Base-by-base conservation (phyloP, 371 early-diverging fungal genomes). In the Lichtheimia corymbifera region DNA sequence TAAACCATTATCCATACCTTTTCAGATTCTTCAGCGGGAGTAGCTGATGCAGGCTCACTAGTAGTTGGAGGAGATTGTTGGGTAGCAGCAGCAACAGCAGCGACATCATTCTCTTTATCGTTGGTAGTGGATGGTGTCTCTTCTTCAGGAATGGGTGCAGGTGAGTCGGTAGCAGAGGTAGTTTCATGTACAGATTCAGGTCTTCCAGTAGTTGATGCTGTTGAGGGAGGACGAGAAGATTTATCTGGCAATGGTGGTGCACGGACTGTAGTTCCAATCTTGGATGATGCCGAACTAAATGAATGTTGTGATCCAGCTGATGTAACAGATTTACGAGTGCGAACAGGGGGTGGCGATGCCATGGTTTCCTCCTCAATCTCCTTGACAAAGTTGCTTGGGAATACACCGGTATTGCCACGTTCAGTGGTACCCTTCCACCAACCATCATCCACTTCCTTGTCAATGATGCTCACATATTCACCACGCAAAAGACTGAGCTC, bases 361-460 rank as follows among this genome's bases (percentile, higher is more conserved):
- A 65, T 53, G 14, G 50, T 35, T 20, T 83, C 72, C 43, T 82
- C 74, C 53, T 76, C 80, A 59, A 87, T 68, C 61, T 80, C 83
- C 64, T 84, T 76, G 6, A 87, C 84, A 73, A 81, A 85, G 53
- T 82, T 81, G 49, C 75, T 73, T 12, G 87, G 87, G 51, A 87
- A 87, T 20, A 84, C 74, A 24, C 87, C 87, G 1, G 51, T 56
- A 14, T 77, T 70, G n/a, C 87, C 87, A 43, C 79, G 72, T 35
- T 87, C 85, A 22, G 84, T 82, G 53, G 57, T 73, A 27, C 87
- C 87, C 49, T 67, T 71, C 85, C 84, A 87, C 87, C 87, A 87
- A 14, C 83, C 87, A 41, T 84, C 85, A 51, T 87, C 87, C 6
- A 68, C 76, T 60, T 78, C 60, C 54, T 78, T 74, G 50, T 84